These are phyloP conservation scores for Lipomyces chichibuensis DNA, from an alignment of 805 yeast species.

Conservation along the genomic window DNA sequence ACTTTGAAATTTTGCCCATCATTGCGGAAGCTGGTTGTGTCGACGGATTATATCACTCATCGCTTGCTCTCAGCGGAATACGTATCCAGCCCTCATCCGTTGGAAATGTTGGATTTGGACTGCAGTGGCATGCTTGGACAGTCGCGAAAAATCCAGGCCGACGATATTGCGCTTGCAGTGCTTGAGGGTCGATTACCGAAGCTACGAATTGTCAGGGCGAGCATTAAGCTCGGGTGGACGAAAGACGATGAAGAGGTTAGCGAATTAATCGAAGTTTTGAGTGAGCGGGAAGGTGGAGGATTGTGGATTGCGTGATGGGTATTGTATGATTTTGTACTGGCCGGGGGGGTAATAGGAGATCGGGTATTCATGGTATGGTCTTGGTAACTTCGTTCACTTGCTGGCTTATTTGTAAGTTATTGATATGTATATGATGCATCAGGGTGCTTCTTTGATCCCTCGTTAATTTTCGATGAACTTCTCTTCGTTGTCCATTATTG, in stretches of 20 bases:
- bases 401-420: not conserved
- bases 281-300: constrained; percentile 75
- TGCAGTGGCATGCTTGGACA: constrained; percentile 86
- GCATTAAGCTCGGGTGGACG: constrained; percentile 82
- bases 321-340: constrained; percentile 44
- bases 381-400: not conserved
- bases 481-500: not conserved
- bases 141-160: constrained; percentile 79
- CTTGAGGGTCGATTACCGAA: constrained; percentile 75
- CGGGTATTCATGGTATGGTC: not conserved
- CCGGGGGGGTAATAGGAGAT: constrained; percentile 54
- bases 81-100: constrained; percentile 51
- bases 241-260: constrained; percentile 58
- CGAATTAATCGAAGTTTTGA: constrained; percentile 69
- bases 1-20: constrained; percentile 78
- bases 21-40: constrained; percentile 61
- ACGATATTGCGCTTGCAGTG: constrained; percentile 83
- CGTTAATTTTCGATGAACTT: not conserved
- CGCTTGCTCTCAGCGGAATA: constrained; percentile 47
- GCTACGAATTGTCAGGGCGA: constrained; percentile 64
- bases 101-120: constrained; percentile 68
- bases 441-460: not conserved
- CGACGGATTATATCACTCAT: constrained; percentile 75
- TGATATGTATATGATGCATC: constrained; percentile 2
- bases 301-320: constrained; percentile 51